These are phyloP conservation scores for Chamaenerion angustifolium DNA, from an alignment of 345 rosid genomes.

Conservation along the genomic window DNA sequence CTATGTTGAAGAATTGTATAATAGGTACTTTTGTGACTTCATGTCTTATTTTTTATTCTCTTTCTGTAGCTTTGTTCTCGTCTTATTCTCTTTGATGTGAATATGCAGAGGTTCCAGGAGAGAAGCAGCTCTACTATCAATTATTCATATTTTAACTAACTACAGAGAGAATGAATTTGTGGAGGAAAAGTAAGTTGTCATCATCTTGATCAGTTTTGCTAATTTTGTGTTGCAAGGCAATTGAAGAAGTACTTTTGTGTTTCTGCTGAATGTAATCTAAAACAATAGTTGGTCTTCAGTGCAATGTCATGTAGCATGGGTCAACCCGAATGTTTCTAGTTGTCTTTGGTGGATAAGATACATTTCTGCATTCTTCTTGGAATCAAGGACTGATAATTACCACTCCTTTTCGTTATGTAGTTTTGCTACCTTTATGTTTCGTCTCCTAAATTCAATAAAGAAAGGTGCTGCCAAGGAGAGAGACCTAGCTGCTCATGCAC, in stretches of 20 bases:
- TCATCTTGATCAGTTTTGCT: background rate
- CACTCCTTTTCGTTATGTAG: background rate
- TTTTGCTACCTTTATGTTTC: conserved; percentile 7
- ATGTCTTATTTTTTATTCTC: background rate
- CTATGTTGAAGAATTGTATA: conserved; percentile 3
- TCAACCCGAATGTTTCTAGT: background rate
- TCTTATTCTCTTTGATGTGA: background rate
- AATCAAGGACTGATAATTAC: background rate
- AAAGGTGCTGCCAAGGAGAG: conserved; percentile 7
- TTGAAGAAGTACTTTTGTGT: background rate
- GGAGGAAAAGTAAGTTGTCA: conserved; percentile 10
- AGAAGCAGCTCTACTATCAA: conserved; percentile 7
- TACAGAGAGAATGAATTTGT: conserved; percentile 7
- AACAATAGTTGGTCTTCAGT: background rate
- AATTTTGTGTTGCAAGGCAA: background rate
- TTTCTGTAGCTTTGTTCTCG: background rate
- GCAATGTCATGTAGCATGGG: background rate
- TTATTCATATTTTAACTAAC: conserved; percentile 1
- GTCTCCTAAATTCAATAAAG: conserved; percentile 5
- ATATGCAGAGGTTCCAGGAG: conserved; percentile 5
- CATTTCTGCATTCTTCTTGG: background rate
- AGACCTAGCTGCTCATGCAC: conserved; percentile 9
- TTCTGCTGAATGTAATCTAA: too few relatives aligned
- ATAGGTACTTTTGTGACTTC: background rate
- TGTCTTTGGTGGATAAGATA: background rate